Conservation (phyloP, 2,329 filamentous ascomycete genomes). For the Xylaria hypoxylon region DNA sequence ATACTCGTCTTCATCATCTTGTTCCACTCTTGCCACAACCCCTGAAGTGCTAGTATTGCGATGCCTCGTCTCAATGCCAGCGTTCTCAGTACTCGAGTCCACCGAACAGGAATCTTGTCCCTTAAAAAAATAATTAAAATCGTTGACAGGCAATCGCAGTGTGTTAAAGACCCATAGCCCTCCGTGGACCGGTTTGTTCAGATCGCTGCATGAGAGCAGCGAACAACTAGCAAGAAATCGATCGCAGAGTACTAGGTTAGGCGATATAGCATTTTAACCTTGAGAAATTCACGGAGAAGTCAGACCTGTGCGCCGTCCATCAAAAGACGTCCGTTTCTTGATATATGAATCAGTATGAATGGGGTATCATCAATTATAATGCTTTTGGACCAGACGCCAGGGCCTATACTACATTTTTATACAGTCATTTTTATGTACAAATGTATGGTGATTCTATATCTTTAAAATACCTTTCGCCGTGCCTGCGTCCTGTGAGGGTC, state of each 20-base stretch:
- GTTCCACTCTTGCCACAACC: neutral
- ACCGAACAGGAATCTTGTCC: too few relatives aligned
- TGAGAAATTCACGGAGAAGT: too few relatives aligned
- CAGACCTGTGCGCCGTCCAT: neutral
- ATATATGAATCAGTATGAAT: constrained; percentile 13
- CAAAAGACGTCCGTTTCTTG: neutral
- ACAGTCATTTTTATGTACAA: constrained; percentile 13
- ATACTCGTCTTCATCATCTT: neutral
- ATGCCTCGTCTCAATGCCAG: too few relatives aligned
- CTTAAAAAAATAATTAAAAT: too few relatives aligned
- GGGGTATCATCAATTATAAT: constrained; percentile 27
- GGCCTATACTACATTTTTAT: constrained; percentile 23
- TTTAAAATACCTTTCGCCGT: neutral
- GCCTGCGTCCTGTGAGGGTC: neutral
- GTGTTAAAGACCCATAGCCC: too few relatives aligned
- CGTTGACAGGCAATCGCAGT: too few relatives aligned
- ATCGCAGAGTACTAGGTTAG: too few relatives aligned
- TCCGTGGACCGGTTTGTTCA: too few relatives aligned
- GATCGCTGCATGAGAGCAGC: too few relatives aligned
- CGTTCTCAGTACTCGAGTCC: too few relatives aligned
- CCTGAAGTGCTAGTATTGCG: neutral
- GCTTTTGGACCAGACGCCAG: constrained; percentile 5
- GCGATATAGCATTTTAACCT: too few relatives aligned
- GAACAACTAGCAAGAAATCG: too few relatives aligned
- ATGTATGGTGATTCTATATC: constrained; percentile 12